phyloP scores from a whole-genome alignment of 2,329 filamentous ascomycete species.

The Arachnomyces sp. region DNA sequence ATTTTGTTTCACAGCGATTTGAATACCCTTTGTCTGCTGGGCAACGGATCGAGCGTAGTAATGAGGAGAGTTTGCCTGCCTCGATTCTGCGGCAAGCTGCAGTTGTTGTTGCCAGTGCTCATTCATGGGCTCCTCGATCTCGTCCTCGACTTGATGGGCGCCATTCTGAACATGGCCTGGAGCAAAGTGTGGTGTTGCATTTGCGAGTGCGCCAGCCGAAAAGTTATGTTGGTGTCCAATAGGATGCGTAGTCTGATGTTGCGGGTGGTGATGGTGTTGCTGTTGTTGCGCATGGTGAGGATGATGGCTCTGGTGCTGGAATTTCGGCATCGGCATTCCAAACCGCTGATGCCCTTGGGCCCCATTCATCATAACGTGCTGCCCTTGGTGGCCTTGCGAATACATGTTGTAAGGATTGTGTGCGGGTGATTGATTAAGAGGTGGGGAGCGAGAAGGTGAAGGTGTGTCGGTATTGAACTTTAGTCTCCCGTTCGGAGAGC shows the following conservation, averaged over 20 bases:
- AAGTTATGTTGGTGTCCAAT: conserved; percentile 44
- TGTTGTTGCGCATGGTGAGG: conserved; percentile 35
- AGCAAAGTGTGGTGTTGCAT: conserved; percentile 49
- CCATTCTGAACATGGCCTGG: conserved; percentile 53
- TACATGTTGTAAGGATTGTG: conserved; percentile 41
- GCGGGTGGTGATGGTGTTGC: conserved; percentile 35
- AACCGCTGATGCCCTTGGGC: conserved; percentile 41
- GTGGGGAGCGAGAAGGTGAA: conserved; percentile 41
- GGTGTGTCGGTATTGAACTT: conserved; percentile 41
- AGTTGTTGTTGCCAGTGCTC: conserved; percentile 85
- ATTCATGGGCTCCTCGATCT: conserved; percentile 49
- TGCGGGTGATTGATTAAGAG: conserved; percentile 33
- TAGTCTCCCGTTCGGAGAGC: conserved; percentile 37
- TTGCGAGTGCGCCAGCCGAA: conserved; percentile 38
- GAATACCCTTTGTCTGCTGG: conserved; percentile 39
- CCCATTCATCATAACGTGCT: conserved; percentile 45
- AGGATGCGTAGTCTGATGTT: conserved; percentile 34
- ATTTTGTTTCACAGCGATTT: conserved; percentile 39
- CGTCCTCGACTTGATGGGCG: conserved; percentile 47
- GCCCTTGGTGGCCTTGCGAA: conserved; percentile 38
- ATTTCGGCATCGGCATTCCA: conserved; percentile 42
- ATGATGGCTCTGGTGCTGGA: conserved; percentile 39
- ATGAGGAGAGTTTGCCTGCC: conserved; percentile 59
- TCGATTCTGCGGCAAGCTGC: conserved; percentile 65
- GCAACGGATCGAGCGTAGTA: conserved; percentile 53